A percentile compares a stretch with the other conserved stretches of the same genome.
Evolutionary conservation across 208 protist species (phyloP).

Genomic region (Trypanosoma rangeli): DNA sequence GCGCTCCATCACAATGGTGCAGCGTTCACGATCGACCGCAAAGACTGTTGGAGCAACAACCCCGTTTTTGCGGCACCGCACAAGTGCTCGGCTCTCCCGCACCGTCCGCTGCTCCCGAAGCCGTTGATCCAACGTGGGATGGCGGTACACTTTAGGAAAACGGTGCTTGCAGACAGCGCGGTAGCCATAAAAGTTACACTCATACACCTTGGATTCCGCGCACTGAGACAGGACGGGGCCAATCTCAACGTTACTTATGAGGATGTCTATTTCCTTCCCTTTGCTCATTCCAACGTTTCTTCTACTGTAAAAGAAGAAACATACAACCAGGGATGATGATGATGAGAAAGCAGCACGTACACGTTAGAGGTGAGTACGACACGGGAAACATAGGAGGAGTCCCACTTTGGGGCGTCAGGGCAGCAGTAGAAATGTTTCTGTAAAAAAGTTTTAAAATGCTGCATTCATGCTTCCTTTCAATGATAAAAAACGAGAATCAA

Average conservation of each 20-base stretch:
- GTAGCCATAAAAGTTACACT: conserved; percentile 57
- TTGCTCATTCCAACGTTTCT: conserved; percentile 12
- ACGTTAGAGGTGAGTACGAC: not conserved
- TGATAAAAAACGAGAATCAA: no score
- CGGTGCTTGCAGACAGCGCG: conserved; percentile 71
- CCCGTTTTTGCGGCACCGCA: conserved; percentile 55
- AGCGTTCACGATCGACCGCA: conserved; percentile 48
- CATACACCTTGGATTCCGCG: conserved; percentile 80
- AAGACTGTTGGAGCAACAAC: conserved; percentile 67
- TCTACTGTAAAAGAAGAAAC: conserved; percentile 12
- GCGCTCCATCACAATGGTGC: conserved; percentile 79
- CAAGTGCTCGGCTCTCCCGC: conserved; percentile 71
- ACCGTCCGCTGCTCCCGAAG: conserved; percentile 79
- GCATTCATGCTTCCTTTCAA: no score
- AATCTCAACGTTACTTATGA: conserved; percentile 8
- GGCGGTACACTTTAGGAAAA: conserved; percentile 78
- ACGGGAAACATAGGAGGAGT: not conserved
- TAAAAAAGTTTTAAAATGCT: not conserved
- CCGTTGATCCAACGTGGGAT: conserved; percentile 65
- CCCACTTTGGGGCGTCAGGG: not conserved
- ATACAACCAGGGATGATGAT: conserved; percentile 3
- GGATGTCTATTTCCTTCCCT: conserved; percentile 13
- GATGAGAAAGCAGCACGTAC: not conserved
- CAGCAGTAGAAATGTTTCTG: not conserved
- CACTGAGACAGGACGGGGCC: conserved; percentile 57